These are phyloP conservation scores for Crithidia mellificae DNA, from an alignment of 208 protist species.

Conservation along the genomic window DNA sequence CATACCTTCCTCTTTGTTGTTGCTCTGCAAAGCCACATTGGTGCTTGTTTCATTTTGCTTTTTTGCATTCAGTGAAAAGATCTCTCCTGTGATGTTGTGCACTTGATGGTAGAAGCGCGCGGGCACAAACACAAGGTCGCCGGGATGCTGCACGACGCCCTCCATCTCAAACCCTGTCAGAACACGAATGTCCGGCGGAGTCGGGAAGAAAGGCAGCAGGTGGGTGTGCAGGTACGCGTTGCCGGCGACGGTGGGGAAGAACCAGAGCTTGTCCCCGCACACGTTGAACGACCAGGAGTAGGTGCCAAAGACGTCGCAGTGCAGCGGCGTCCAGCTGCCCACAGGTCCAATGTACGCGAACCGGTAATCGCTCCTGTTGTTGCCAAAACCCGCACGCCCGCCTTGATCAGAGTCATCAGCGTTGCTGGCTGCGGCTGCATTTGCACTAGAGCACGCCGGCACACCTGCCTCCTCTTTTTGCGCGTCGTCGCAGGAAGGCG, in stretches of 20 bases:
- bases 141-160: conserved; percentile 60
- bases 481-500: too few species aligned
- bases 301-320: conserved; percentile 88
- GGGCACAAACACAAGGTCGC: conserved; percentile 88
- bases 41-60: too few species aligned
- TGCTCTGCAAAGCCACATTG: too few species aligned
- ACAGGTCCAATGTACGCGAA: conserved; percentile 83
- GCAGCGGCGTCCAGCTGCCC: conserved; percentile 71
- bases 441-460: too few species aligned
- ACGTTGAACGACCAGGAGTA: conserved; percentile 91
- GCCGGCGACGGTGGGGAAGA: conserved; percentile 54
- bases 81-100: conserved; percentile 70
- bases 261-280: conserved; percentile 84
- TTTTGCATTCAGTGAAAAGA: conserved; percentile 41
- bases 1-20: too few species aligned
- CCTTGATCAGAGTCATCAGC: too few species aligned
- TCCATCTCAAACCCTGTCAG: conserved; percentile 51
- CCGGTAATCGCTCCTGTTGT: conserved; percentile 70
- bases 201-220: conserved; percentile 37
- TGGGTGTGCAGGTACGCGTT: conserved; percentile 48
- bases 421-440: too few species aligned
- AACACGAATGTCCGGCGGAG: conserved; percentile 64
- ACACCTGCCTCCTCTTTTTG: too few species aligned
- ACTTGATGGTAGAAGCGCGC: conserved; percentile 78
- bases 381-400: conserved; percentile 58